These are phyloP conservation scores for Ustilago vetiveriae DNA, from an alignment of 1,284 basidiomycete species.

Conservation along the genomic window DNA sequence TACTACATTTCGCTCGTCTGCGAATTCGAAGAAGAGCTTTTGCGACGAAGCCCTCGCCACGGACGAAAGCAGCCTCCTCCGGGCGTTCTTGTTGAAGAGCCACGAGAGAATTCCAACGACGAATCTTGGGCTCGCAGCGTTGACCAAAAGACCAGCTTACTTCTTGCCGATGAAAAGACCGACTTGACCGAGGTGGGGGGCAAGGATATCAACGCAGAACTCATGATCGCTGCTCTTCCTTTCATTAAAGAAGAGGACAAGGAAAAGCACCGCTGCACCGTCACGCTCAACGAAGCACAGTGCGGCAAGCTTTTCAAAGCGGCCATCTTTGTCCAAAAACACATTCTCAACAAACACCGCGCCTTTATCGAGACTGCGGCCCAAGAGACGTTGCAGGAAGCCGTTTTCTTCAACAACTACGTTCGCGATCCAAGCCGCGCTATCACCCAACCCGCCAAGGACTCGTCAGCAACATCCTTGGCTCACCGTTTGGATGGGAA, in stretches of 20 bases:
- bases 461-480: background rate
- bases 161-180: constrained; percentile 34
- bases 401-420: constrained; percentile 49
- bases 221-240: constrained; percentile 41
- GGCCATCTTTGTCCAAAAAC: constrained; percentile 60
- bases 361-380: constrained; percentile 36
- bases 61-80: constrained; percentile 44
- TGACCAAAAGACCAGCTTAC: constrained; percentile 51
- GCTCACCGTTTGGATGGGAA: constrained; percentile 16
- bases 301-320: constrained; percentile 64
- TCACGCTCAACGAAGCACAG: constrained; percentile 30
- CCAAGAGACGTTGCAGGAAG: constrained; percentile 20
- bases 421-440: constrained; percentile 51
- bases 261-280: constrained; percentile 61
- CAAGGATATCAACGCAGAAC: constrained; percentile 33
- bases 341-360: constrained; percentile 61
- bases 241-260: constrained; percentile 54
- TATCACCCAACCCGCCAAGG: constrained; percentile 8
- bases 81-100: constrained; percentile 32
- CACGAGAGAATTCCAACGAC: constrained; percentile 41
- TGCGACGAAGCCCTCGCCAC: constrained; percentile 51
- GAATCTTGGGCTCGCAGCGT: constrained; percentile 57
- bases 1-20: constrained; percentile 61
- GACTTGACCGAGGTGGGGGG: constrained; percentile 51
- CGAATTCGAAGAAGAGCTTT: constrained; percentile 63